Percentiles rank a stretch among this genome's conserved stretches.
These are phyloP conservation scores for Cladosporium halotolerans DNA, from an alignment of 2,329 filamentous ascomycete genomes.

Conservation along the genomic window DNA sequence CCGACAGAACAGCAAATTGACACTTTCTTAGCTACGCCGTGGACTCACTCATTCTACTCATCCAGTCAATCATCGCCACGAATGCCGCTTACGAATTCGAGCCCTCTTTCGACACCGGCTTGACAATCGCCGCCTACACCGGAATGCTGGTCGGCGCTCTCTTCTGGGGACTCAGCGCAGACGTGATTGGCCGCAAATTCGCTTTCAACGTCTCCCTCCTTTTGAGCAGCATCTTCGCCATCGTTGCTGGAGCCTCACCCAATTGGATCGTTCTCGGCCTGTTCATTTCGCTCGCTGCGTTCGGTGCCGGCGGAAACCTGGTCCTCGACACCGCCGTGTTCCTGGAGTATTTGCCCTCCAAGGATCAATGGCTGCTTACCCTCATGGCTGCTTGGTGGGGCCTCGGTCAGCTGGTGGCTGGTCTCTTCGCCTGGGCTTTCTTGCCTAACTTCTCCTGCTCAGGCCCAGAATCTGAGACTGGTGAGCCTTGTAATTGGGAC, in stretches of 20 bases:
- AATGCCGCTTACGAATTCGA: conserved; percentile 56
- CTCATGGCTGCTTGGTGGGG: conserved; percentile 56
- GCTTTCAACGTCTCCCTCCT: conserved; percentile 64
- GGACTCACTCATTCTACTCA: conserved; percentile 50
- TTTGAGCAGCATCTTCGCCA: conserved; percentile 55
- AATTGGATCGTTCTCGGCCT: conserved; percentile 60
- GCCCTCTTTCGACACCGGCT: conserved; percentile 46
- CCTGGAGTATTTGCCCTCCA: conserved; percentile 50
- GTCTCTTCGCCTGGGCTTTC: conserved; percentile 51
- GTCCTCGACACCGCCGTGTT: conserved; percentile 58
- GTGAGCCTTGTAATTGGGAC: conserved; percentile 41
- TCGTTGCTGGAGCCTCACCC: conserved; percentile 60
- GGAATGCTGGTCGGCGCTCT: conserved; percentile 51
- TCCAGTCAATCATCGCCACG: conserved; percentile 58
- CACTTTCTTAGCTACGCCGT: conserved; percentile 45
- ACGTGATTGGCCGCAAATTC: conserved; percentile 61
- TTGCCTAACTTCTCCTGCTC: conserved; percentile 46
- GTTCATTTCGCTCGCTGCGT: conserved; percentile 57
- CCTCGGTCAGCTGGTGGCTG: conserved; percentile 45
- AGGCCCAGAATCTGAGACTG: conserved; percentile 26
- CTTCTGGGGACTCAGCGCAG: conserved; percentile 63
- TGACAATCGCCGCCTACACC: conserved; percentile 58
- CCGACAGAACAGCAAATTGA: not conserved
- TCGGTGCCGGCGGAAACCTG: conserved; percentile 59
- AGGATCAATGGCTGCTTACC: conserved; percentile 59